These are phyloP conservation scores for Xanthoparmelia taractica DNA, from an alignment of 495 filamentous ascomycete species.

Conservation along the genomic window DNA sequence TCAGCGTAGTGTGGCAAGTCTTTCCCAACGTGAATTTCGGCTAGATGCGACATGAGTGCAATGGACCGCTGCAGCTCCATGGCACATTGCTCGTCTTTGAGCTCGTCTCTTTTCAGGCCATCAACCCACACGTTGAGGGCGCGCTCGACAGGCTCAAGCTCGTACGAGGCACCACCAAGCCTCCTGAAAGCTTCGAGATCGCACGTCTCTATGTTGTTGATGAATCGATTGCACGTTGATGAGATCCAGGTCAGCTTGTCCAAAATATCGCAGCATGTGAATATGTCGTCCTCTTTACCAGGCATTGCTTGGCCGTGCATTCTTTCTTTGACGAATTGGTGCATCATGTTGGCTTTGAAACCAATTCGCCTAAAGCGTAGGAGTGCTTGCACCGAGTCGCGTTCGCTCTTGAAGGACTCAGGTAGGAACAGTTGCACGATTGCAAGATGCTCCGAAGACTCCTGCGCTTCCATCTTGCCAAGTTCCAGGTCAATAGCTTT, in stretches of 20 bases:
- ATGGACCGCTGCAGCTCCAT: constrained; percentile 74
- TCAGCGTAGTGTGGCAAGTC: constrained; percentile 72
- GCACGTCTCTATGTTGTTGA: constrained; percentile 66
- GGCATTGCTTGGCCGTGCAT: constrained; percentile 48
- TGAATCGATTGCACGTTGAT: constrained; percentile 74
- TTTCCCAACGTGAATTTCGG: constrained; percentile 66
- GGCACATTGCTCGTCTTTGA: constrained; percentile 75
- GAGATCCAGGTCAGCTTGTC: constrained; percentile 82
- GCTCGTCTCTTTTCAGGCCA: constrained; percentile 67
- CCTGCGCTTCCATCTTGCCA: constrained; percentile 76
- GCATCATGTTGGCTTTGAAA: constrained; percentile 79
- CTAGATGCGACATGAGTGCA: constrained; percentile 76
- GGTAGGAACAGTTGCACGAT: constrained; percentile 87
- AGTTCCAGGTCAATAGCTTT: constrained; percentile 92
- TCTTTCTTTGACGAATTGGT: constrained; percentile 70
- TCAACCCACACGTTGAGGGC: constrained; percentile 88
- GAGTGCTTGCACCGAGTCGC: constrained; percentile 74
- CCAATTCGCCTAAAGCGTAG: constrained; percentile 79
- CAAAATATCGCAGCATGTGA: constrained; percentile 67
- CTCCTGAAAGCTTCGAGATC: constrained; percentile 65
- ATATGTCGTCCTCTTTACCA: constrained; percentile 62
- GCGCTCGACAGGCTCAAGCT: constrained; percentile 87
- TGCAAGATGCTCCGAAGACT: constrained; percentile 77
- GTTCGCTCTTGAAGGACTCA: constrained; percentile 69
- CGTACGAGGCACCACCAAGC: constrained; percentile 71